Percentiles rank a stretch among this genome's conserved stretches.
phyloP scores from a whole-genome alignment of 805 yeast genomes.

The Monosporozyma unispora region DNA sequence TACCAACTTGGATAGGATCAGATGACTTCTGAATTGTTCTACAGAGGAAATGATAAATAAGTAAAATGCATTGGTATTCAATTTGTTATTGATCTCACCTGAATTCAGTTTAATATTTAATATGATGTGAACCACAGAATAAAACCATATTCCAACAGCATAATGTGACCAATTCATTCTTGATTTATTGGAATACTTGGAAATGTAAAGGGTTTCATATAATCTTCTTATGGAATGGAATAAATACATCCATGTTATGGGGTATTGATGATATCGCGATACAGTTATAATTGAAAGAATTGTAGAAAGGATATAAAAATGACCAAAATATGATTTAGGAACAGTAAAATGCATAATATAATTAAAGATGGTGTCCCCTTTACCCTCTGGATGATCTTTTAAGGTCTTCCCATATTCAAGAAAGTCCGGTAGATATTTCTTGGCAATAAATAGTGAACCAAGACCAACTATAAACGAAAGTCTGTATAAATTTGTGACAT shows the following conservation, averaged over 20 bases:
- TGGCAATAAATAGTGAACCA: slow-evolving; percentile 29
- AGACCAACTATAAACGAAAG: slow-evolving; percentile 15
- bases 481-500: slow-evolving; percentile 14
- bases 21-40: slow-evolving; percentile 37
- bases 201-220: slow-evolving; percentile 44
- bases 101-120: slow-evolving; percentile 25
- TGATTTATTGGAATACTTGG: slow-evolving; percentile 39
- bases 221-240: slow-evolving; percentile 49
- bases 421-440: slow-evolving; percentile 28
- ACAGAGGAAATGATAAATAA: slow-evolving; percentile 19
- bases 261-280: slow-evolving; percentile 5
- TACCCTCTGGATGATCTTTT: slow-evolving; percentile 4
- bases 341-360: slow-evolving; percentile 35
- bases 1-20: slow-evolving; percentile 37
- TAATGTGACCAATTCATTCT: slow-evolving; percentile 62
- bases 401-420: slow-evolving; percentile 41
- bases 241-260: slow-evolving; percentile 24
- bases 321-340: slow-evolving; percentile 55
- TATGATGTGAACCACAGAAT: slow-evolving; percentile 39
- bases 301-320: slow-evolving; percentile 47
- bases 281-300: slow-evolving; percentile 22
- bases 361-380: slow-evolving; percentile 3
- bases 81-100: slow-evolving; percentile 6
- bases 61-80: slow-evolving; percentile 16
- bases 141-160: slow-evolving; percentile 53